These are phyloP conservation scores for Ampelocalamus luodianensis DNA, from an alignment of 176 grass and related monocot genomes.

Conservation along the genomic window DNA sequence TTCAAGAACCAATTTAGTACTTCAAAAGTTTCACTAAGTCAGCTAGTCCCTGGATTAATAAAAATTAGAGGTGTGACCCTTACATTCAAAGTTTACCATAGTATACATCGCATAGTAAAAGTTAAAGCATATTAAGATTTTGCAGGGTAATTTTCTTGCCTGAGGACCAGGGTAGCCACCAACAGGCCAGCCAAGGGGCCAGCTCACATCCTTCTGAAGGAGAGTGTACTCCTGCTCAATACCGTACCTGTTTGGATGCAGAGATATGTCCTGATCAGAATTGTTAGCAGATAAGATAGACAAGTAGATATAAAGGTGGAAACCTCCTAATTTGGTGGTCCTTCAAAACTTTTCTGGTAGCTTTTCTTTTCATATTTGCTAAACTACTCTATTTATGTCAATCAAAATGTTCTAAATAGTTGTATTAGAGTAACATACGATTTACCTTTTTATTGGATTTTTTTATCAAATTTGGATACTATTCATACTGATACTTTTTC, in stretches of 20 bases:
- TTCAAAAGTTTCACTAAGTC: neutral
- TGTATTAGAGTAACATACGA: neutral
- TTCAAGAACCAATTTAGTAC: neutral
- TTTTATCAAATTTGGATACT: neutral
- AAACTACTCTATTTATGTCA: neutral
- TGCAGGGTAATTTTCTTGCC: constrained; percentile 44
- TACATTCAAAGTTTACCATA: neutral
- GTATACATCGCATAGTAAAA: neutral
- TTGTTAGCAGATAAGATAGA: constrained; percentile 14
- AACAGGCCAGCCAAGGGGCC: constrained; percentile 94
- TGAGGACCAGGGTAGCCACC: constrained; percentile 93
- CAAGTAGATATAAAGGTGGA: constrained; percentile 16
- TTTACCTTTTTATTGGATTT: neutral
- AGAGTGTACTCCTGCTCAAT: constrained; percentile 99
- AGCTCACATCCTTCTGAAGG: constrained; percentile 89
- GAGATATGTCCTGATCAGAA: constrained; percentile 31
- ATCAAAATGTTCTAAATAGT: neutral
- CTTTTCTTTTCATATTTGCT: neutral
- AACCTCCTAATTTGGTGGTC: constrained; percentile 17
- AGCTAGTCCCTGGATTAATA: neutral
- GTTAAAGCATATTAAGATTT: neutral
- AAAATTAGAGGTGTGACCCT: neutral
- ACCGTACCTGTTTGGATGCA: constrained; percentile 80
- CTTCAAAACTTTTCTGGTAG: constrained; percentile 19
- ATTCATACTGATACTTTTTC: neutral